Evolutionary conservation across 148 eudicot genomes (phyloP).

Genomic region (Nyssa sinensis): DNA sequence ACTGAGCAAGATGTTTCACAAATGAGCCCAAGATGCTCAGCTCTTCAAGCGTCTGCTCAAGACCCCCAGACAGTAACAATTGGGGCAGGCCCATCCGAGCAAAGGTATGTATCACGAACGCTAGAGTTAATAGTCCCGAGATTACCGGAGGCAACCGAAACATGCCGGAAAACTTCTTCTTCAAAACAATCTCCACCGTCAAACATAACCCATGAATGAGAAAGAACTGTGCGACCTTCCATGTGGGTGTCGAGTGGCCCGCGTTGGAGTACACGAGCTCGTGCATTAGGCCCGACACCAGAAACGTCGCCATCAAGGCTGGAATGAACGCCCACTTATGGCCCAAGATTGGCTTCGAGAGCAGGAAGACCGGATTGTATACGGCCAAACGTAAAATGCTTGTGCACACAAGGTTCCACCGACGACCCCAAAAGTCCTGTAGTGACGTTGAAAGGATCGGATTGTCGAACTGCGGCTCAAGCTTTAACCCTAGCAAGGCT

Average conservation of each 20-base stretch:
- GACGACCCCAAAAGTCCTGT: constrained; percentile 64
- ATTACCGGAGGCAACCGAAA: no score
- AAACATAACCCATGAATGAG: constrained; percentile 47
- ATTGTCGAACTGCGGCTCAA: constrained; percentile 45
- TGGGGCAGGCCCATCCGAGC: no score
- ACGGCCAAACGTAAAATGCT: constrained; percentile 32
- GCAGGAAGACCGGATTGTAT: constrained; percentile 24
- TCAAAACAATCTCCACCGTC: constrained; percentile 24
- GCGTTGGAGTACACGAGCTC: constrained; percentile 41
- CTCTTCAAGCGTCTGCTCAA: no score
- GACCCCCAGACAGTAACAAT: no score
- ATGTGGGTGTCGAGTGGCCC: constrained; percentile 32
- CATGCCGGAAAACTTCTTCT: no score
- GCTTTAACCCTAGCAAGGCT: constrained; percentile 27
- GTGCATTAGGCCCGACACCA: constrained; percentile 58
- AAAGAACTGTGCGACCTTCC: constrained; percentile 43
- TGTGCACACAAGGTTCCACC: constrained; percentile 56
- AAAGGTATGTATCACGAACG: no score
- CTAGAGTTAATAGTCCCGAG: no score
- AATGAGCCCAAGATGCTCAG: no score
- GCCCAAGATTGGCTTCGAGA: constrained; percentile 8
- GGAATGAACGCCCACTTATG: constrained; percentile 23
- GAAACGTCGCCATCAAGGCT: constrained; percentile 33
- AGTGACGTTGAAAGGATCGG: constrained; percentile 53
- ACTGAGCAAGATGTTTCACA: no score